Evolutionary conservation across 1,284 basidiomycete genomes (phyloP).

Genomic region (Ganoderma boninense): DNA sequence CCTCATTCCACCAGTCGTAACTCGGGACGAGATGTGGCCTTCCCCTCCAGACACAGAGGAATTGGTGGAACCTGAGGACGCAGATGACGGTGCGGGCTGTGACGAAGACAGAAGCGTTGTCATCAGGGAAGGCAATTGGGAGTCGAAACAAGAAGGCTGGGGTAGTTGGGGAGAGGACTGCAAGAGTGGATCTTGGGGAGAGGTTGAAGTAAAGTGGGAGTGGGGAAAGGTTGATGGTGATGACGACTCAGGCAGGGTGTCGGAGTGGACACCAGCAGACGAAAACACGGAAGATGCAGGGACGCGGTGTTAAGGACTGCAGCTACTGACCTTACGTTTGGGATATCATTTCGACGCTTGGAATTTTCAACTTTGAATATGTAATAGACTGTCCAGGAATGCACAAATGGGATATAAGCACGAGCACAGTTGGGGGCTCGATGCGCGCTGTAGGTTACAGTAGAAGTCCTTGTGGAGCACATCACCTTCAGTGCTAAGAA

Average conservation of each 20-base stretch:
- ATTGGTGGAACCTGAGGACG: slow-evolving; percentile 14
- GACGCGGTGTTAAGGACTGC: background rate
- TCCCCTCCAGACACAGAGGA: slow-evolving; percentile 25
- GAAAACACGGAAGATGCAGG: background rate
- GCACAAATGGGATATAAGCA: slow-evolving; percentile 18
- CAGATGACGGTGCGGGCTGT: slow-evolving; percentile 11
- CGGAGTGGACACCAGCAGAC: slow-evolving; percentile 16
- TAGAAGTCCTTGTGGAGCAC: slow-evolving; percentile 7
- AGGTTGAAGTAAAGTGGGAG: background rate
- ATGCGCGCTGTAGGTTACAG: slow-evolving; percentile 14
- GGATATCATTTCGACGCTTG: background rate
- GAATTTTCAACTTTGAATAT: background rate
- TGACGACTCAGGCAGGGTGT: background rate
- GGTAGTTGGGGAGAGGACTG: background rate
- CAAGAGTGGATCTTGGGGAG: background rate
- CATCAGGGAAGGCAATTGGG: background rate
- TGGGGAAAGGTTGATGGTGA: slow-evolving; percentile 1
- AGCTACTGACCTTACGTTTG: slow-evolving; percentile 6
- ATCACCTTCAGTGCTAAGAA: background rate
- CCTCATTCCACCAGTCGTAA: slow-evolving; percentile 13
- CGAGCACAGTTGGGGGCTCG: slow-evolving; percentile 4
- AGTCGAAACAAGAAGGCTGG: background rate
- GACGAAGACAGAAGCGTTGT: background rate
- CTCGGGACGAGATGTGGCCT: slow-evolving; percentile 11
- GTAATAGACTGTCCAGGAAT: slow-evolving; percentile 1